phyloP scores from a whole-genome alignment of 192 early-diverging fungal genomes.

The Mortierella hygrophila region DNA sequence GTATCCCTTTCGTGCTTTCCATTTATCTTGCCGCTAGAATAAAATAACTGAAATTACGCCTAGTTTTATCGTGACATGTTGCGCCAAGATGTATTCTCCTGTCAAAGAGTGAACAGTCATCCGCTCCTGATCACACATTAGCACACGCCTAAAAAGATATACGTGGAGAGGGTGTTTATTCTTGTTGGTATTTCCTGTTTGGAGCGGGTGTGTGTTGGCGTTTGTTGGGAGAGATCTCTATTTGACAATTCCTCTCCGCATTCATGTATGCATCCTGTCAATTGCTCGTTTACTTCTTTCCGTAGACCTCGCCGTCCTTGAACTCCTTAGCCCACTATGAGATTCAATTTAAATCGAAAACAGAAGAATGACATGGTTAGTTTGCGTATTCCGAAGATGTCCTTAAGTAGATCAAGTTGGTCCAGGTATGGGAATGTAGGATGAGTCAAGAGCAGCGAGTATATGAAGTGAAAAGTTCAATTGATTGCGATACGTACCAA shows the following conservation, averaged over 20 bases:
- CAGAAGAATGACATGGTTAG: not conserved
- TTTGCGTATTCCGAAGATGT: not conserved
- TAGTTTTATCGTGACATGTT: no score
- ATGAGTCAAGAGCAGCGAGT: not conserved
- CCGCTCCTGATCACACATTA: not conserved
- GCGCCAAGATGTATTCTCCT: no score
- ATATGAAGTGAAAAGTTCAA: not conserved
- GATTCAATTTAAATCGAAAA: not conserved
- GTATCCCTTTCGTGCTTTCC: no score
- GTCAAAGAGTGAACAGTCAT: not conserved
- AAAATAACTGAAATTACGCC: no score
- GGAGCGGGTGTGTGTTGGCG: not conserved
- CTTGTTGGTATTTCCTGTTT: conserved; percentile 8
- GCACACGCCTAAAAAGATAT: not conserved
- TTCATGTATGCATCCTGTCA: not conserved
- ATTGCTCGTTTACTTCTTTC: conserved; percentile 51
- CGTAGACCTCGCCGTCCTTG: conserved; percentile 52
- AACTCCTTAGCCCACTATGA: conserved; percentile 57
- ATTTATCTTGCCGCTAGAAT: no score
- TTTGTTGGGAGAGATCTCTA: conserved; percentile 5
- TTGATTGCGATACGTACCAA: conserved; percentile 21
- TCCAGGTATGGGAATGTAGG: not conserved
- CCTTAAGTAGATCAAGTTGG: not conserved
- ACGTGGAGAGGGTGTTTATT: conserved; percentile 5
- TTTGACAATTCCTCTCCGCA: not conserved